Conservation (phyloP, 805 yeast genomes). For the Wickerhamiella vanderwaltii region DNA sequence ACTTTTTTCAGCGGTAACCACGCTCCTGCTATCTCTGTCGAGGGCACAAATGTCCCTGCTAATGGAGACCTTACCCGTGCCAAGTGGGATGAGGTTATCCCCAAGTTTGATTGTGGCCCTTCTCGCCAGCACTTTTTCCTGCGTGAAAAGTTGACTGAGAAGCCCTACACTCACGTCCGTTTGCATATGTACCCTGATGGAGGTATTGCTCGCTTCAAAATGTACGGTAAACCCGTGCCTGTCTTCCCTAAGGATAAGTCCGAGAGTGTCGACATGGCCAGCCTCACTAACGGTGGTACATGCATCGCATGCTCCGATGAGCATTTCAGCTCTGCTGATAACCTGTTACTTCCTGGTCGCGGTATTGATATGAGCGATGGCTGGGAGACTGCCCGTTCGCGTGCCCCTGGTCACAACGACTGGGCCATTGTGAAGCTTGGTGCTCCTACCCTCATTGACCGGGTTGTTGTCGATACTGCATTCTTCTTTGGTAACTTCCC, state of each 20-base stretch:
- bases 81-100: slow-evolving; percentile 61
- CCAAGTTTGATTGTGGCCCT: slow-evolving; percentile 76
- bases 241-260: slow-evolving; percentile 39
- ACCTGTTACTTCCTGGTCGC: slow-evolving; percentile 80
- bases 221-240: slow-evolving; percentile 78
- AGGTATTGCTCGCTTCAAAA: slow-evolving; percentile 88
- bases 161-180: slow-evolving; percentile 64
- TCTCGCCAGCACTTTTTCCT: slow-evolving; percentile 72
- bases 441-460: slow-evolving; percentile 41
- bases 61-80: slow-evolving; percentile 28
- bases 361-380: slow-evolving; percentile 97
- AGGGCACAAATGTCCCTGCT: slow-evolving; percentile 39
- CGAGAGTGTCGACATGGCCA: slow-evolving; percentile 58
- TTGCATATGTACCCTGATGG: slow-evolving; percentile 96
- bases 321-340: slow-evolving; percentile 88
- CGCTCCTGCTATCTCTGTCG: slow-evolving; percentile 82
- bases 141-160: slow-evolving; percentile 43
- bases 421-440: slow-evolving; percentile 85
- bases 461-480: slow-evolving; percentile 76
- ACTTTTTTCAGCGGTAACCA: slow-evolving; percentile 92
- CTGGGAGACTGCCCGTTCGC: slow-evolving; percentile 91
- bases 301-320: slow-evolving; percentile 77
- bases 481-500: slow-evolving; percentile 94
- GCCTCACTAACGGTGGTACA: slow-evolving; percentile 78
- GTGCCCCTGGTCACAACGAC: slow-evolving; percentile 73